Conservation (phyloP, 179 eudicot genomes). For the Pouteria campechiana region DNA sequence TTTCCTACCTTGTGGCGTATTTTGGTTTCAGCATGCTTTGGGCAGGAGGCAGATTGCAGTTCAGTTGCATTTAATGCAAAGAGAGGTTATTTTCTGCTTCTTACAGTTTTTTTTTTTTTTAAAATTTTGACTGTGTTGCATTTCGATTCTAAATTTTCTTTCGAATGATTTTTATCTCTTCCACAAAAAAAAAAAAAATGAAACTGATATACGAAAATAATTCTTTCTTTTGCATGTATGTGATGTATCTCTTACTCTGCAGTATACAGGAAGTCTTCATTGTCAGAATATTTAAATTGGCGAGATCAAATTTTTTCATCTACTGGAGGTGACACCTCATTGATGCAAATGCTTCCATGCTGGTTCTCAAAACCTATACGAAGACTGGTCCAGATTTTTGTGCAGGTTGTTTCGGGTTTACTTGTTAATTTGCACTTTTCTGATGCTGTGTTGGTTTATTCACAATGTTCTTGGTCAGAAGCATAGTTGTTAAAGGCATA, state of each 20-base stretch:
- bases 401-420: slow-evolving; percentile 45
- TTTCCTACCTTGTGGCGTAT: slow-evolving; percentile 84
- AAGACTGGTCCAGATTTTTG: slow-evolving; percentile 85
- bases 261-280: slow-evolving; percentile 45
- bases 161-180: background rate
- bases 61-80: slow-evolving; percentile 41
- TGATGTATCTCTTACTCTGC: slow-evolving; percentile 7
- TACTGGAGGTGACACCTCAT: slow-evolving; percentile 81
- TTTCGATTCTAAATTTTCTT: background rate
- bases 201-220: no score
- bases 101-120: background rate
- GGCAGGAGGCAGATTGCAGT: slow-evolving; percentile 50
- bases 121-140: background rate
- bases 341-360: slow-evolving; percentile 86
- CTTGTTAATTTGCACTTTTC: background rate
- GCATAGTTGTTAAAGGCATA: no score
- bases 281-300: slow-evolving; percentile 82
- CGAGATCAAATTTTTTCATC: slow-evolving; percentile 73
- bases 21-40: slow-evolving; percentile 75
- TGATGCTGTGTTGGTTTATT: no score
- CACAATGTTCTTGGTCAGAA: no score
- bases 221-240: no score
- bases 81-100: slow-evolving; percentile 27
- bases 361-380: slow-evolving; percentile 85
- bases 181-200: no score